These are phyloP conservation scores for Fusarium euwallaceae DNA, from an alignment of 2,329 filamentous ascomycete genomes.

Conservation along the genomic window DNA sequence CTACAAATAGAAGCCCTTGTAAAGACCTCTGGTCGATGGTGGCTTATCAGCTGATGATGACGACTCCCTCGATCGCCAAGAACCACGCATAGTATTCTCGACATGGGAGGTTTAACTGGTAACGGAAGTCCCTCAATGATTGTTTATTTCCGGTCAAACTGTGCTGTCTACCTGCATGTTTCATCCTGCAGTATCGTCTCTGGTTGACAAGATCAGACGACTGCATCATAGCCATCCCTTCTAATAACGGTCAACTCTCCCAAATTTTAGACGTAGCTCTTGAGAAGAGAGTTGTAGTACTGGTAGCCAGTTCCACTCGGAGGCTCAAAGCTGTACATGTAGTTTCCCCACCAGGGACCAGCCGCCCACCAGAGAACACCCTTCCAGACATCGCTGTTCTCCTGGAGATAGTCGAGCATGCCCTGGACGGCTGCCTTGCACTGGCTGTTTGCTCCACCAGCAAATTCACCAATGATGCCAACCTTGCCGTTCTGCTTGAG, in stretches of 20 bases:
- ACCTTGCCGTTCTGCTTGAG: slow-evolving; percentile 66
- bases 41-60: neutral
- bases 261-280: slow-evolving; percentile 44
- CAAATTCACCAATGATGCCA: slow-evolving; percentile 69
- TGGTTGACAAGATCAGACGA: neutral
- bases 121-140: neutral
- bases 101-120: neutral
- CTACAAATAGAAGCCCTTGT: neutral
- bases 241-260: neutral
- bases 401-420: slow-evolving; percentile 64
- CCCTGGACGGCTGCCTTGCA: slow-evolving; percentile 67
- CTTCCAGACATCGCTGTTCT: slow-evolving; percentile 70
- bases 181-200: neutral
- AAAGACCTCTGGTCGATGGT: neutral
- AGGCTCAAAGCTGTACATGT: slow-evolving; percentile 63
- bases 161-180: neutral
- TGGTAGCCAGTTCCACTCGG: slow-evolving; percentile 58
- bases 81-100: neutral
- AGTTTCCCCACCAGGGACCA: slow-evolving; percentile 70
- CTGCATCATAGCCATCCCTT: neutral
- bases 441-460: slow-evolving; percentile 64
- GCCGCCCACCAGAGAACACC: slow-evolving; percentile 70
- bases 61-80: neutral
- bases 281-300: slow-evolving; percentile 46
- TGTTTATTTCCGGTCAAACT: neutral